Evolutionary conservation across 1,284 basidiomycete genomes (phyloP).

Genomic region (Peniophora sp.): DNA sequence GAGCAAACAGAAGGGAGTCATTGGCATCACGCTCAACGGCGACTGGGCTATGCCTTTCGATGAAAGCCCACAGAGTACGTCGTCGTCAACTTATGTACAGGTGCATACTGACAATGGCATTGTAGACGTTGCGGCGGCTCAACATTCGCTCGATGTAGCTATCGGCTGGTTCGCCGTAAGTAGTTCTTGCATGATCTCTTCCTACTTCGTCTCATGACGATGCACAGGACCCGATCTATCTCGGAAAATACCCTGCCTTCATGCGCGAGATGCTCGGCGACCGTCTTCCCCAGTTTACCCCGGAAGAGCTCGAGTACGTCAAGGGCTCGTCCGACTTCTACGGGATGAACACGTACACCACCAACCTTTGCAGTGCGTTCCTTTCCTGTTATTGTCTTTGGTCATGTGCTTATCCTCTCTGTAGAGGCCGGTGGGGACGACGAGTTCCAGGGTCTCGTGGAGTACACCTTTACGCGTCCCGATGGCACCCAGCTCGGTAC

Average conservation of each 20-base stretch:
- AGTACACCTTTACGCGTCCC: conserved; percentile 51
- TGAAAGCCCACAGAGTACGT: conserved; percentile 53
- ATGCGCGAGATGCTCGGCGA: conserved; percentile 55
- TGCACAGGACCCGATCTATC: conserved; percentile 61
- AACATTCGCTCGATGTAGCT: conserved; percentile 56
- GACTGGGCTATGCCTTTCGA: conserved; percentile 68
- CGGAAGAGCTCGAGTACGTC: conserved; percentile 53
- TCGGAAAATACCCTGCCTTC: conserved; percentile 61
- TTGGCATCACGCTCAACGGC: conserved; percentile 72
- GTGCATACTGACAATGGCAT: neutral
- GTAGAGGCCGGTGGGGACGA: conserved; percentile 52
- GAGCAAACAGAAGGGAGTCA: conserved; percentile 44
- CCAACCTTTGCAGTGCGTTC: conserved; percentile 54
- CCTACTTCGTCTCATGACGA: conserved; percentile 5
- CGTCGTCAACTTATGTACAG: neutral
- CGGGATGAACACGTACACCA: conserved; percentile 69
- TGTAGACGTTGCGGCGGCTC: conserved; percentile 54
- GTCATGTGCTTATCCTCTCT: neutral
- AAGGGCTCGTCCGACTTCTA: conserved; percentile 68
- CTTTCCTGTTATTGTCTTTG: neutral
- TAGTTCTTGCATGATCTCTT: conserved; percentile 4
- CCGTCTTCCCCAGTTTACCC: conserved; percentile 58
- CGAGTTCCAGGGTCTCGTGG: conserved; percentile 59
- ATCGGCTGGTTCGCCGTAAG: conserved; percentile 62
- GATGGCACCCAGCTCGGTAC: conserved; percentile 65